Evolutionary conservation across 2,329 filamentous ascomycete species (phyloP).

Genomic region (Immersiporthe knoxdaviesiana): DNA sequence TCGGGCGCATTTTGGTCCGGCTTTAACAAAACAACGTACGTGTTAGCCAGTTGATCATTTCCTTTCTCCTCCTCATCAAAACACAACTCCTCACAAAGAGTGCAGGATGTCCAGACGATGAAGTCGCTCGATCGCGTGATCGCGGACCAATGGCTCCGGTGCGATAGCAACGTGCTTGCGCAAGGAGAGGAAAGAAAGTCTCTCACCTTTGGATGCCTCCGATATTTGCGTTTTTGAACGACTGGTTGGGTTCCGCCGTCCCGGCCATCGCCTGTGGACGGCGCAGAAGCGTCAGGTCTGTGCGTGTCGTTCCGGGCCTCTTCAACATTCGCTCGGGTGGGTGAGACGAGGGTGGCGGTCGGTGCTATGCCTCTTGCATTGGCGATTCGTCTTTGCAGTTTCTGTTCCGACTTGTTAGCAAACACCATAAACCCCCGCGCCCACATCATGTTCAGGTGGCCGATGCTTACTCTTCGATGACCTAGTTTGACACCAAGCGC

Average conservation of each 20-base stretch:
- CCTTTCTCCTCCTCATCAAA: no score
- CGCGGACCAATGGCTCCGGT: not conserved
- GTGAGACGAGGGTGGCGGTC: slow-evolving; percentile 54
- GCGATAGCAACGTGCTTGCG: not conserved
- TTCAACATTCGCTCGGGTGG: slow-evolving; percentile 55
- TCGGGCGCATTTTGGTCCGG: slow-evolving; percentile 80
- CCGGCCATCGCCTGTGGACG: slow-evolving; percentile 46
- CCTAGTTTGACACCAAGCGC: slow-evolving; percentile 77
- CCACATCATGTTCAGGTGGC: slow-evolving; percentile 22
- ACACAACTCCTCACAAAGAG: not conserved
- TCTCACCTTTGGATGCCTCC: slow-evolving; percentile 74
- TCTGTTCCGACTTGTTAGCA: slow-evolving; percentile 51
- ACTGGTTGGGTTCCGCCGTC: slow-evolving; percentile 45
- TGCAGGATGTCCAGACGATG: not conserved
- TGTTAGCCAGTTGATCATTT: slow-evolving; percentile 12
- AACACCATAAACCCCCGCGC: not conserved
- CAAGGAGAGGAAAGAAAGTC: slow-evolving; percentile 29
- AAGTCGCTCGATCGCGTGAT: not conserved
- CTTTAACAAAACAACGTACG: slow-evolving; percentile 41
- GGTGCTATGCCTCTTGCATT: slow-evolving; percentile 68
- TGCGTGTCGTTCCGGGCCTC: slow-evolving; percentile 58
- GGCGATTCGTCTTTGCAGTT: slow-evolving; percentile 82
- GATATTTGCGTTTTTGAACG: slow-evolving; percentile 72
- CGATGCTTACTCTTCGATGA: slow-evolving; percentile 69
- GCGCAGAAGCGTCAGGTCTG: slow-evolving; percentile 45